A percentile compares a stretch with the other conserved stretches of the same genome.
Evolutionary conservation across 768 basidiomycete species (phyloP).

Genomic region (Podaxis sp.): DNA sequence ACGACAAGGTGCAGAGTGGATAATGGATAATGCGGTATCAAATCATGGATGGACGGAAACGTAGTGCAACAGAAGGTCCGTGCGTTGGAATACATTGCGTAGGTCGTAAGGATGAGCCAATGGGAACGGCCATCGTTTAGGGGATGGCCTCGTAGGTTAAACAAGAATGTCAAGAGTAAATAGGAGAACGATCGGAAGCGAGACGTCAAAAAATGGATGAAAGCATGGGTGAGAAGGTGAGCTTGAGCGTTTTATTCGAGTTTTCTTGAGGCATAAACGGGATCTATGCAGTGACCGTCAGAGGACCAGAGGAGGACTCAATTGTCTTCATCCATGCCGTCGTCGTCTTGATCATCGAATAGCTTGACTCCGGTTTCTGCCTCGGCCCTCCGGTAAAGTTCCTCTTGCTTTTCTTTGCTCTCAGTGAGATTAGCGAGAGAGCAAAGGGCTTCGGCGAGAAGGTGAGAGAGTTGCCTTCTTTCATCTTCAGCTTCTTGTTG

Average conservation of each 20-base stretch:
- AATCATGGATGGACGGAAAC: not conserved
- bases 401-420: conserved; percentile 6
- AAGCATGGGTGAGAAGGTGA: not conserved
- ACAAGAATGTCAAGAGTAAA: not conserved
- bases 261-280: not conserved
- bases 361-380: conserved; percentile 2
- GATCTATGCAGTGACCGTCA: not conserved
- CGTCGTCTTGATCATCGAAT: not conserved
- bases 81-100: not conserved
- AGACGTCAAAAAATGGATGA: too few species aligned
- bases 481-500: conserved; percentile 9
- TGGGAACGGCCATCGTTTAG: not conserved
- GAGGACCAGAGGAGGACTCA: not conserved
- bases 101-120: too few species aligned
- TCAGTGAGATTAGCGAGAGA: conserved; percentile 13
- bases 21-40: not conserved
- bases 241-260: not conserved
- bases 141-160: not conserved
- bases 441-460: conserved; percentile 11
- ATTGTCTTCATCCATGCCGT: conserved; percentile 10
- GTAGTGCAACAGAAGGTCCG: not conserved
- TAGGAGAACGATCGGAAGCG: not conserved
- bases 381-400: conserved; percentile 11
- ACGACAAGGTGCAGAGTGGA: not conserved
- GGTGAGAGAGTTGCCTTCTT: not conserved